Conservation (phyloP, 176 grass and related monocot genomes). For the Coix lacrymajobi region DNA sequence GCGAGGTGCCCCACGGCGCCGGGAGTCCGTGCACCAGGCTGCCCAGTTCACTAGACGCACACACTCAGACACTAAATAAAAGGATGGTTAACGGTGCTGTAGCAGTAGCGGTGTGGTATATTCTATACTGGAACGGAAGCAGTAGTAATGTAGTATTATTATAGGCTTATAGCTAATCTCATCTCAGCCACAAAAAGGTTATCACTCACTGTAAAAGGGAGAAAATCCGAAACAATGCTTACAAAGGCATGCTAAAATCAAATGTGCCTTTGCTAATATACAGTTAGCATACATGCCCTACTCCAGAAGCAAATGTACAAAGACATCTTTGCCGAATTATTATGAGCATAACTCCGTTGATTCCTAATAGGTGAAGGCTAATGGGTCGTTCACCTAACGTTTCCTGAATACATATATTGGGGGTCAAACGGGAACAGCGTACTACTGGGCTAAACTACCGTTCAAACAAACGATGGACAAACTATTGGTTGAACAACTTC, state of each 20-base stretch:
- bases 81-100: background rate
- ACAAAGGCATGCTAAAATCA: background rate
- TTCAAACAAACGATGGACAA: background rate
- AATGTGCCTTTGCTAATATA: background rate
- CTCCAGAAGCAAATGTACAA: background rate
- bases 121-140: too few relatives aligned
- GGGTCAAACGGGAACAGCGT: background rate
- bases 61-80: background rate
- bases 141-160: background rate
- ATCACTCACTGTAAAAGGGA: background rate
- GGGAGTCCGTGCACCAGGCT: slow-evolving; percentile 18
- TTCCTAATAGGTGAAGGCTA: too few relatives aligned
- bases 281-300: background rate
- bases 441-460: background rate
- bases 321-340: background rate
- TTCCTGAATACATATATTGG: too few relatives aligned
- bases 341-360: background rate
- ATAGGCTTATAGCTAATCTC: background rate
- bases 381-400: background rate
- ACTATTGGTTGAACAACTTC: background rate
- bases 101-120: background rate
- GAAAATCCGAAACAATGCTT: background rate
- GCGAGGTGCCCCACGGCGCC: slow-evolving; percentile 49
- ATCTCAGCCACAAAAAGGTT: background rate
- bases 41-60: slow-evolving; percentile 16